Evolutionary conservation across 371 early-diverging fungal genomes (phyloP).

Genomic region (Apophysomyces elegans): DNA sequence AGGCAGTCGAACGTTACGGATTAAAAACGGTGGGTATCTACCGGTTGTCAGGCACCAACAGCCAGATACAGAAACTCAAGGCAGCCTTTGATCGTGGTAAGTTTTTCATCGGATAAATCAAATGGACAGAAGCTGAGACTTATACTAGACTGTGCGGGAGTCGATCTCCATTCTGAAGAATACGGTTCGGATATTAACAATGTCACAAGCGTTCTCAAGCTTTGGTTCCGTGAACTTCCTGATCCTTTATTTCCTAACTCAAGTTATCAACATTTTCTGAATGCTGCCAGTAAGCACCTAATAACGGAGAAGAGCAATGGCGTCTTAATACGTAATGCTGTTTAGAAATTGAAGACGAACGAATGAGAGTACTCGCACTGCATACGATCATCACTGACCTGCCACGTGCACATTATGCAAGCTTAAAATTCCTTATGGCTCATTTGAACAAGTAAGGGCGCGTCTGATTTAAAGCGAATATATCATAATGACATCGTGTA

Average conservation of each 20-base stretch:
- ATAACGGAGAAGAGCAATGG: no score
- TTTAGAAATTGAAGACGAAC: constrained; percentile 63
- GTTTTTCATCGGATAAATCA: neutral
- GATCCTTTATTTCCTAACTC: constrained; percentile 77
- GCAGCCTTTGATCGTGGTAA: constrained; percentile 73
- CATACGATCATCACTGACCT: constrained; percentile 73
- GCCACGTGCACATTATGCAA: constrained; percentile 78
- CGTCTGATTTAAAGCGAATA: constrained; percentile 7
- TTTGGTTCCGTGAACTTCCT: constrained; percentile 91
- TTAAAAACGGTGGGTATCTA: constrained; percentile 80
- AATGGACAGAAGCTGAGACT: neutral
- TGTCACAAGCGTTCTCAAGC: constrained; percentile 84
- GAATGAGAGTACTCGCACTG: constrained; percentile 59
- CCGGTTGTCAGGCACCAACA: constrained; percentile 78
- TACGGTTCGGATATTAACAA: constrained; percentile 76
- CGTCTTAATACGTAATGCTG: neutral
- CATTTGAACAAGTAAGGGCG: constrained; percentile 70
- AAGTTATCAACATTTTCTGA: constrained; percentile 66
- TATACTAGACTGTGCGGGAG: constrained; percentile 56
- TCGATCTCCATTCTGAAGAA: constrained; percentile 63
- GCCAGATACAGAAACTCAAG: constrained; percentile 71
- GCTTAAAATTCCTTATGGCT: constrained; percentile 71
- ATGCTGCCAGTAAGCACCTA: constrained; percentile 62
- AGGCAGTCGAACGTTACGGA: constrained; percentile 77
- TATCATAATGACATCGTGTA: neutral